Base-by-base conservation (phyloP, 2,329 filamentous ascomycete genomes). In the Penicillium nordicum region DNA sequence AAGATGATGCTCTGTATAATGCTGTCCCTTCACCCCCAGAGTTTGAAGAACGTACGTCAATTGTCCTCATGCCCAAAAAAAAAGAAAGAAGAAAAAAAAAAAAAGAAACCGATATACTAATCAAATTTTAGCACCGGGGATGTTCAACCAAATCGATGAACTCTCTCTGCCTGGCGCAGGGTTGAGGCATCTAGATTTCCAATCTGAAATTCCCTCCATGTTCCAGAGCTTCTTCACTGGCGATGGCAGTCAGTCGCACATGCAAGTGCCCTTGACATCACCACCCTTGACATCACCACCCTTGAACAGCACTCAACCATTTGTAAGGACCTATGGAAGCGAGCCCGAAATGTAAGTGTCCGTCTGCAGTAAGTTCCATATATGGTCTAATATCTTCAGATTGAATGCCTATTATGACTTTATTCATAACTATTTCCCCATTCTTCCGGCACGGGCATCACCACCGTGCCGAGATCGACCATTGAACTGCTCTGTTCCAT, bases 401-500 rank as follows among this genome's bases (percentile, higher is more conserved):
- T 65, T 78, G 47, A 76, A 77, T 57, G 76, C 73, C 36, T 78
- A 79, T 53, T 79, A 79, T 55, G 72, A 75, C 43, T 79, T 76
- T 53, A 74, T 78, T 51, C 76, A 79, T 62, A 53, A 65, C n/a
- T 79, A 76, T 60, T 77, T 78, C 42, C 76, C 76, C 5, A 73
- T 79, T 37, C 67, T 79, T 29, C 75, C 76, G 7, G 74, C 76
- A 29, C 66, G 74, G 37, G 65, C 60, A 40, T 53, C 65, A 8
- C 64, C 67, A 5, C 68, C 63, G 37, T 63, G 60, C 21, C 63
- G 66, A 30, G 72, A 77, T 61, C 59, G 61, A 16, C 74, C 75
- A 8, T 54, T 76, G 47, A 66, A 74, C 48, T 63, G 65, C 21
- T 63, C 66, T 7, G 61, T 67, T 12, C 69, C 72, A n/a, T 64